Conservation (phyloP, 805 yeast genomes). For the Debaryomyces prosopidis region DNA sequence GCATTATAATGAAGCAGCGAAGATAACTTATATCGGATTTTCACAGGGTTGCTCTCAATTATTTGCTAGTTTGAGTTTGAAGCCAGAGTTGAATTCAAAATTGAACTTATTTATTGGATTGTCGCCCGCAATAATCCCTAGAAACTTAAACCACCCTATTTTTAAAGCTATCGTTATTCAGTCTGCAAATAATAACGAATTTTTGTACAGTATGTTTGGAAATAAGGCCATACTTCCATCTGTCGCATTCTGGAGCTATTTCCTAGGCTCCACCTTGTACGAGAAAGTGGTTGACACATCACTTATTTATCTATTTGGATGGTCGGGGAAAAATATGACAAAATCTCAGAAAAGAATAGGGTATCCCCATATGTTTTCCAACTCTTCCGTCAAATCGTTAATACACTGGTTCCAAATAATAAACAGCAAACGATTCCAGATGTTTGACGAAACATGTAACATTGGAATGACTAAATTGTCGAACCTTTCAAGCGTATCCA, state of each 20-base stretch:
- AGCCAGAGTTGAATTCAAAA: conserved; percentile 20
- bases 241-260: conserved; percentile 28
- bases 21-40: conserved; percentile 28
- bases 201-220: conserved; percentile 26
- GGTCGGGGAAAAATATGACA: conserved; percentile 25
- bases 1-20: conserved; percentile 14
- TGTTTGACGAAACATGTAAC: conserved; percentile 30
- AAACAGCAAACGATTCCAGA: conserved; percentile 27
- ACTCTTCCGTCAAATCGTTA: conserved; percentile 27
- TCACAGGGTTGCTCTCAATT: conserved; percentile 34
- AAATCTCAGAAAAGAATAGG: conserved; percentile 24
- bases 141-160: conserved; percentile 22
- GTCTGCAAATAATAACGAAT: conserved; percentile 24
- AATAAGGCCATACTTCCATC: conserved; percentile 28
- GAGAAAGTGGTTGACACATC: conserved; percentile 24
- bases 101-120: conserved; percentile 26
- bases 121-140: conserved; percentile 31
- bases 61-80: conserved; percentile 30
- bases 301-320: conserved; percentile 25
- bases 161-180: conserved; percentile 23
- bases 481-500: conserved; percentile 14
- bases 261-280: conserved; percentile 21
- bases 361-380: conserved; percentile 31
- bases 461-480: conserved; percentile 24
- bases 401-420: conserved; percentile 36